phyloP scores from a whole-genome alignment of 331 rosid species.

The Cydonia oblonga region DNA sequence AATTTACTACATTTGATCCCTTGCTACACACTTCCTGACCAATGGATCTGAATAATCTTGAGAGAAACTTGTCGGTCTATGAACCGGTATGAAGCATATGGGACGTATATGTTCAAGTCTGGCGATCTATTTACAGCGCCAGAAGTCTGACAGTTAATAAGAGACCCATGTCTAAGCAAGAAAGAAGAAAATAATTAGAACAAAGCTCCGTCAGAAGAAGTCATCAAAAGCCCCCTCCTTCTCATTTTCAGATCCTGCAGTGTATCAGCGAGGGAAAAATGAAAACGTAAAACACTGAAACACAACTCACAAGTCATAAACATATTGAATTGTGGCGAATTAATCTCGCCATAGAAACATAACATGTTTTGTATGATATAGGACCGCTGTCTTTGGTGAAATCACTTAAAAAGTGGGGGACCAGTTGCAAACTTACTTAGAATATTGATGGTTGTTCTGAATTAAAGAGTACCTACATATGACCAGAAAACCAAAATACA shows the following conservation, averaged over 20 bases:
- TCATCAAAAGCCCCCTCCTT: conserved; percentile 71
- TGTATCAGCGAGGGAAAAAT: conserved; percentile 17
- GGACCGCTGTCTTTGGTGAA: background rate
- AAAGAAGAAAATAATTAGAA: conserved; percentile 15
- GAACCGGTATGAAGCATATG: conserved; percentile 4
- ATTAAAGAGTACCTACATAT: conserved; percentile 1
- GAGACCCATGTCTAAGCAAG: conserved; percentile 1
- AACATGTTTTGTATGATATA: background rate
- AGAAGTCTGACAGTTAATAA: background rate
- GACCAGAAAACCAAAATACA: background rate
- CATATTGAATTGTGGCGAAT: too few relatives aligned
- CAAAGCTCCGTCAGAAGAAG: conserved; percentile 52
- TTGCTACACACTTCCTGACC: background rate
- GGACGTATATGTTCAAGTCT: background rate
- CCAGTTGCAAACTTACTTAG: background rate
- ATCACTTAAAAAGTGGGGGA: background rate
- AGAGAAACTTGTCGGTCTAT: background rate
- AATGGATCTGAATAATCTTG: background rate
- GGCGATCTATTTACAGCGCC: conserved; percentile 4
- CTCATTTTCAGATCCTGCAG: conserved; percentile 67
- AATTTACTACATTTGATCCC: background rate
- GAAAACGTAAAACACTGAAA: conserved; percentile 2
- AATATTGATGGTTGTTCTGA: background rate
- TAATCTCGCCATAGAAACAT: background rate
- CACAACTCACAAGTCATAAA: background rate